Base-by-base conservation (phyloP, 108 stramenopile genomes). In the Fragilariopsis cylindrus region DNA sequence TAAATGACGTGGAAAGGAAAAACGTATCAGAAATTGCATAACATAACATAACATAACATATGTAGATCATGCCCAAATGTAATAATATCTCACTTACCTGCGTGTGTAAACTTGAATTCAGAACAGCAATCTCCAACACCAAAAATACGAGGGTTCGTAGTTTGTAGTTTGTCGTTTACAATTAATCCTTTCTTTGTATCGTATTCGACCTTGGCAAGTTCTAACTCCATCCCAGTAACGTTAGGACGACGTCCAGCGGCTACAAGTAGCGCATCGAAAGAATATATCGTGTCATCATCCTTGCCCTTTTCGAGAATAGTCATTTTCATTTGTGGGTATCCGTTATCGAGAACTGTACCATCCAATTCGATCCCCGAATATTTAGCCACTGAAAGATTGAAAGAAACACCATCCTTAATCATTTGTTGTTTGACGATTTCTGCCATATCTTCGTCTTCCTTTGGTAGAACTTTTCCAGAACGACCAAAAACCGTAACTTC, bases 41-140 rank as follows among this genome's bases (percentile, higher is more conserved):
- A 30, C 30, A 30, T 2, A 30, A 30, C 21, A 21, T 1, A 21
- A 21, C 30, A 30, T 30, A 30, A 30, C 2, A 30, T 30, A 30
- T 30, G 2, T 30, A 30, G 30, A 30, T 30, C 30, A 30, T 2
- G 30, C 2, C 30, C 30, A 30, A 30, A 30, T 30, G 2, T 30
- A 30, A 30, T 30, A 2, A 30, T 30, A 2, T 30, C 30, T 30
- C 30, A 30, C 30, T 30, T 30, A 30, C 30, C 30, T 19, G 89
- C 91, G 70, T 96, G 96, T 39, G 96, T 96, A 76, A 95, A 96
- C 73, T 96, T 92, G 85, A 83, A 94, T 53, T 81, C 65, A 12
- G 77, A 84, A 58, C 84, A 81, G 75, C 89, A 90, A 76, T 96
- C 95, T 18, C 96, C 96, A 40, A 88, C 91, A 3, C 91, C 88